Percentiles rank a stretch among this genome's conserved stretches.
Conservation (phyloP, 345 rosid species). For the Aurinia saxatilis region DNA sequence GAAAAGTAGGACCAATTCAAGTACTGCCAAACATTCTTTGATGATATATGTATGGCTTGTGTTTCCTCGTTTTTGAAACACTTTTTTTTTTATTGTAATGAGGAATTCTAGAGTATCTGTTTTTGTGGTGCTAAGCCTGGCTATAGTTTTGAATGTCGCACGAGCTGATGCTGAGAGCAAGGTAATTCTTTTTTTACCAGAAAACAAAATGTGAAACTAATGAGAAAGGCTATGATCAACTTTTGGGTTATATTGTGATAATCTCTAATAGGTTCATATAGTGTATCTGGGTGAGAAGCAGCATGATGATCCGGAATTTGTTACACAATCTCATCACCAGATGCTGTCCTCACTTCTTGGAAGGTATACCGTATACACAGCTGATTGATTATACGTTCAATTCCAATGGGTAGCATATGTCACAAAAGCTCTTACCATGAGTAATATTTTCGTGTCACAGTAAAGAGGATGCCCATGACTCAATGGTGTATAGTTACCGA, state of each 20-base stretch:
- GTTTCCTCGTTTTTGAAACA: background rate
- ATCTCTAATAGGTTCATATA: slow-evolving; percentile 20
- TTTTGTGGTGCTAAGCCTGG: slow-evolving; percentile 7
- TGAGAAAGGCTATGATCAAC: background rate
- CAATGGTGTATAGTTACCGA: too few species aligned
- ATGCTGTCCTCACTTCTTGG: slow-evolving; percentile 25
- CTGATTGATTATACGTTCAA: background rate
- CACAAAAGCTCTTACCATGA: background rate
- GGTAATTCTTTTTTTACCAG: background rate
- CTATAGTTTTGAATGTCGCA: background rate
- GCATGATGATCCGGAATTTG: slow-evolving; percentile 26
- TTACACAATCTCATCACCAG: slow-evolving; percentile 24
- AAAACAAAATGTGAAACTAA: background rate
- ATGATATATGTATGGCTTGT: background rate
- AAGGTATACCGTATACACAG: slow-evolving; percentile 17
- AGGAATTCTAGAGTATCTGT: background rate
- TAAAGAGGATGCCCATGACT: too few species aligned
- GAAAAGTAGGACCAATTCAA: too few species aligned
- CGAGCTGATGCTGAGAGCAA: background rate
- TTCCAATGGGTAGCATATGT: background rate
- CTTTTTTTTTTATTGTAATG: background rate
- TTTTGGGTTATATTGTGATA: background rate
- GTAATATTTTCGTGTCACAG: slow-evolving; percentile 20
- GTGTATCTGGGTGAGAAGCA: too few species aligned
- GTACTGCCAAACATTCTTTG: too few species aligned